Percentiles rank a stretch among this genome's conserved stretches.
Conservation (phyloP, 805 yeast genomes). For the Saccharomycopsis capsularis region DNA sequence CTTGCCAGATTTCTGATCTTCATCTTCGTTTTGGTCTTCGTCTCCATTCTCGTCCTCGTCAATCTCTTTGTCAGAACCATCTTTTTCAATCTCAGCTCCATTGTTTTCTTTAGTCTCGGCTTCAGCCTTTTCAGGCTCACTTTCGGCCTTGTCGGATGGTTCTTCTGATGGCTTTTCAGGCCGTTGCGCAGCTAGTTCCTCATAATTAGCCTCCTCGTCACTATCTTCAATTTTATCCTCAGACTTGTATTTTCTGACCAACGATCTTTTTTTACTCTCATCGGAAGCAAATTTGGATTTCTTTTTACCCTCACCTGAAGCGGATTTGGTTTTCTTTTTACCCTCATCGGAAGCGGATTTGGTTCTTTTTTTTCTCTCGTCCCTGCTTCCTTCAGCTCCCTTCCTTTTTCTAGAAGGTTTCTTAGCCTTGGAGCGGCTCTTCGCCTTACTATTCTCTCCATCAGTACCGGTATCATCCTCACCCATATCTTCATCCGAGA, state of each 20-base stretch:
- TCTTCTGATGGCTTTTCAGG: background rate
- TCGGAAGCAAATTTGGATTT: slow-evolving; percentile 24
- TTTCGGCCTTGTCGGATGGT: background rate
- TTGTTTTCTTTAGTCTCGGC: background rate
- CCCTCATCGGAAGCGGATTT: slow-evolving; percentile 20
- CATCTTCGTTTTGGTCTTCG: background rate
- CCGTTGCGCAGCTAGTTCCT: background rate
- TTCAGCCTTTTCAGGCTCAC: background rate
- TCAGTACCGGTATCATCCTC: slow-evolving; percentile 30
- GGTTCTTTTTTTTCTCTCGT: slow-evolving; percentile 18
- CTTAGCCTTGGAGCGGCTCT: slow-evolving; percentile 23
- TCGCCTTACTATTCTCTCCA: slow-evolving; percentile 23
- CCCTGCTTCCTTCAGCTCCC: background rate
- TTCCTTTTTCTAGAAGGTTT: slow-evolving; percentile 11
- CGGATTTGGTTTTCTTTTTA: slow-evolving; percentile 21
- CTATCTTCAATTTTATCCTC: slow-evolving; percentile 37
- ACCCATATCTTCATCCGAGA: slow-evolving; percentile 43
- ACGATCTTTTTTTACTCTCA: slow-evolving; percentile 29
- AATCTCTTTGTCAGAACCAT: slow-evolving; percentile 1
- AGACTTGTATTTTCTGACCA: slow-evolving; percentile 29
- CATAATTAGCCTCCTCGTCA: slow-evolving; percentile 32
- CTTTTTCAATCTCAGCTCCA: background rate
- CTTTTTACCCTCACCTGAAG: slow-evolving; percentile 27
- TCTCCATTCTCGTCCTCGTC: background rate
- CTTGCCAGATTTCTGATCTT: background rate